Base-by-base conservation (phyloP, 1,284 basidiomycete genomes). In the Inonotus obliquus region DNA sequence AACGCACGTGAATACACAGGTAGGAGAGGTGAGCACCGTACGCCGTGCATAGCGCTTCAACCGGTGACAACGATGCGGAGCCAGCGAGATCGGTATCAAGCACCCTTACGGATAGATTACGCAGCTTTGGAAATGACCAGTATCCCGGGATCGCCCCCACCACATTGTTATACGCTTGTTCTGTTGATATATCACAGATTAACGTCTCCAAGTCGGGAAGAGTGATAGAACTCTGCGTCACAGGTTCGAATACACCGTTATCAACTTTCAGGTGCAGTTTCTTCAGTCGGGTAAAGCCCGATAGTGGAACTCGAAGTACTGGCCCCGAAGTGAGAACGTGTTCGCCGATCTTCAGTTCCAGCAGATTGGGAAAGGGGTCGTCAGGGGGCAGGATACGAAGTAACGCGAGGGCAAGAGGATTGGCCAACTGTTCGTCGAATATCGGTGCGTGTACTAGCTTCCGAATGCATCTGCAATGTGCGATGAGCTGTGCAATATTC, bases 71-170 rank as follows among this genome's bases (percentile, higher is more conserved):
- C 10, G 37, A 32, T 25, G 41, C 17, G n/a, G n/a, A n/a, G n/a
- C 2, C 1, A 6, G 14, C 23, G 19, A 23, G 1, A n/a, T 25
- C 29, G 13, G 21, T 19, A 32, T 49, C 58, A n/a, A 6, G 1
- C 21, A 47, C 7, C 6, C 37, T 27, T 17, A 54, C 11, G 17
- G 48, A 27, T 25, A 58, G 48, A n/a, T 54, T 25, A 13, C 35
- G 59, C 23, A 55, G 59, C 9, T 53, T 35, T 19, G 59, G 59
- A n/a, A 60, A 41, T 11, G 4, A 25, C 59, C 59, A 60, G 4
- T 58, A n/a, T 2, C 7, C 7, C 10, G 52, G 39, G 38, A 60
- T 49, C 41, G 44, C 21, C 11, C 19, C n/a, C 1, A n/a, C n/a
- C n/a, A 49, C 21, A 49, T 13, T 45, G 14, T 13, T 23, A 29